Evolutionary conservation across 1,284 basidiomycete species (phyloP).

Genomic region (Pyrrhoderma lamaoense): DNA sequence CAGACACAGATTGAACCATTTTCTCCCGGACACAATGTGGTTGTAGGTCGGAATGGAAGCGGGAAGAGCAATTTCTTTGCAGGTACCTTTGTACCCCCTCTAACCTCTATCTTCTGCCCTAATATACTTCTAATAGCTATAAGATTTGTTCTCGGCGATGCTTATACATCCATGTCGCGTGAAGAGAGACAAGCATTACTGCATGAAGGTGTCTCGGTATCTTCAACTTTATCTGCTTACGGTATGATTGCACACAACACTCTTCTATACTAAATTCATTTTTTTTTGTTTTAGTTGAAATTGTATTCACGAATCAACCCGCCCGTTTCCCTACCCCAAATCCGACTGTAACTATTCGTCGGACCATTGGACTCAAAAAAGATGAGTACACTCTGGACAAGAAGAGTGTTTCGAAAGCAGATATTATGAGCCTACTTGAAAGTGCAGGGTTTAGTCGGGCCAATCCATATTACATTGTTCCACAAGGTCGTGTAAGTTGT

Average conservation of each 20-base stretch:
- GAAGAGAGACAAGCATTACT: slow-evolving; percentile 90
- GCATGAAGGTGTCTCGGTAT: slow-evolving; percentile 87
- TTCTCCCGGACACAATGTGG: slow-evolving; percentile 84
- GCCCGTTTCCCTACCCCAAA: slow-evolving; percentile 87
- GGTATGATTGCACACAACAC: slow-evolving; percentile 40
- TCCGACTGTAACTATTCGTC: slow-evolving; percentile 77
- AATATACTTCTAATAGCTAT: slow-evolving; percentile 51
- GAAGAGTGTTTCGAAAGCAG: slow-evolving; percentile 92
- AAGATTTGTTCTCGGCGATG: slow-evolving; percentile 95
- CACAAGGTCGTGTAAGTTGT: slow-evolving; percentile 84
- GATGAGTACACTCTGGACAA: slow-evolving; percentile 97
- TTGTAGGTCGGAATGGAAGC: slow-evolving; percentile 91
- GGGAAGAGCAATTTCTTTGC: slow-evolving; percentile 98
- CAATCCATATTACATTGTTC: slow-evolving; percentile 99
- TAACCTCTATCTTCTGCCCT: background rate
- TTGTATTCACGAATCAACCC: slow-evolving; percentile 85
- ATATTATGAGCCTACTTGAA: slow-evolving; percentile 94
- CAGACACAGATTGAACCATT: slow-evolving; percentile 80
- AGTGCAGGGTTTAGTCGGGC: slow-evolving; percentile 95
- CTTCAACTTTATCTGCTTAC: slow-evolving; percentile 89
- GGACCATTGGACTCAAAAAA: slow-evolving; percentile 97
- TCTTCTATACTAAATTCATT: background rate
- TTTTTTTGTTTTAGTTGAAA: slow-evolving; percentile 51
- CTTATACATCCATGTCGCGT: slow-evolving; percentile 91
- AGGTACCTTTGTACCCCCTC: slow-evolving; percentile 39